Percentiles rank a stretch among this genome's conserved stretches.
Conservation (phyloP, 768 basidiomycete species). For the Mycena belliarum region DNA sequence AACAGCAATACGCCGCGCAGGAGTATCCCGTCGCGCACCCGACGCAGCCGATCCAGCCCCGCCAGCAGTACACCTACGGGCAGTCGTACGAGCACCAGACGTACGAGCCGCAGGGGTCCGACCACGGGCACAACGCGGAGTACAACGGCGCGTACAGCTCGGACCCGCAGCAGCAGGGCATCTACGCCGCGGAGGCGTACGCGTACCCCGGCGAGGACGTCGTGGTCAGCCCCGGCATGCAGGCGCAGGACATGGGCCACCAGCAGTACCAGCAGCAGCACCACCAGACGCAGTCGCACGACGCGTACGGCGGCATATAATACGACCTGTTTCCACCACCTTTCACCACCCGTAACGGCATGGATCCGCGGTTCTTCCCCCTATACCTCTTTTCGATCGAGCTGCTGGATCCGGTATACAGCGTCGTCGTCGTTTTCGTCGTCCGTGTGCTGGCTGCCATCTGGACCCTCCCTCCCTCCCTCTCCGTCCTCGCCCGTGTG, state of each 20-base stretch:
- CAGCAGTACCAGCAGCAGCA: conserved; percentile 28
- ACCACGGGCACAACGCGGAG: conserved; percentile 31
- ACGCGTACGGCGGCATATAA: conserved; percentile 40
- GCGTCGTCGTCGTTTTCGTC: conserved; percentile 5
- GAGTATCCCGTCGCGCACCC: conserved; percentile 3
- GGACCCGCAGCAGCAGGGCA: conserved; percentile 38
- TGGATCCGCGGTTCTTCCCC: conserved; percentile 6
- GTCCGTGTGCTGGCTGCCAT: background rate
- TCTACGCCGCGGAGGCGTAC: conserved; percentile 47
- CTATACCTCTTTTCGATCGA: conserved; percentile 18
- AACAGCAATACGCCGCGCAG: conserved; percentile 10
- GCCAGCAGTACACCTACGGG: conserved; percentile 42
- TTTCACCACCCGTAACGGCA: no score
- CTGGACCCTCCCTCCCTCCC: background rate
- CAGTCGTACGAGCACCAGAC: conserved; percentile 27
- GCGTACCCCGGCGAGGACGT: conserved; percentile 40
- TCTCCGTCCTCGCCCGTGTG: no score
- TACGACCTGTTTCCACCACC: background rate
- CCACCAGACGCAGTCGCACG: conserved; percentile 27
- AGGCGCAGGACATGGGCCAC: conserved; percentile 25
- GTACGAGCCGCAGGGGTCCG: conserved; percentile 23
- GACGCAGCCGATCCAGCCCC: conserved; percentile 32
- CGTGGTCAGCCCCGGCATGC: conserved; percentile 36
- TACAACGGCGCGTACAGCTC: conserved; percentile 42
- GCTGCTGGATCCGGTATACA: conserved; percentile 18